phyloP scores from a whole-genome alignment of 768 basidiomycete species.

The Suillus discolor region DNA sequence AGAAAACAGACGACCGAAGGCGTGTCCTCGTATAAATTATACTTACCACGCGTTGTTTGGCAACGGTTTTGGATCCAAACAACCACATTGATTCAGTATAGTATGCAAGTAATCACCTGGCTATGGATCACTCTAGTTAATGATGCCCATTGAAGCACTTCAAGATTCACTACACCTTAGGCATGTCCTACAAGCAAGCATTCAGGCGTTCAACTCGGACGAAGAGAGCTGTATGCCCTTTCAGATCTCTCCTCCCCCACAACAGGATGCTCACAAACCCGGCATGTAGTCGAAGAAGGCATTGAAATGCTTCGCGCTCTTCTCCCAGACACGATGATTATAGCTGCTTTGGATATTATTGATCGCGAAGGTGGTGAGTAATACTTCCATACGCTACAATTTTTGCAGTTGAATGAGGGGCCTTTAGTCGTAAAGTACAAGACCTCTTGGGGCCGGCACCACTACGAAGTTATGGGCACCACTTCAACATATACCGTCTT shows the following conservation, averaged over 20 bases:
- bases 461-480: constrained; percentile 72
- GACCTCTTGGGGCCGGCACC: constrained; percentile 55
- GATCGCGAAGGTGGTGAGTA: constrained; percentile 66
- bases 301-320: constrained; percentile 58
- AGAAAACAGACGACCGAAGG: too few relatives aligned
- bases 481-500: constrained; percentile 63
- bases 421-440: constrained; percentile 60
- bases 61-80: not conserved
- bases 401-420: constrained; percentile 7
- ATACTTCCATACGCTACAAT: not conserved
- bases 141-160: constrained; percentile 3
- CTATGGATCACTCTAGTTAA: not conserved
- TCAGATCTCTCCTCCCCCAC: not conserved
- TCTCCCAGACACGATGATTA: constrained; percentile 62
- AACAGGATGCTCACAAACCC: not conserved
- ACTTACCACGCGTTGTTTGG: not conserved
- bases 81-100: not conserved
- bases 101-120: not conserved
- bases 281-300: constrained; percentile 48
- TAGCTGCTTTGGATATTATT: constrained; percentile 77
- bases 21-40: too few relatives aligned
- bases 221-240: constrained; percentile 33
- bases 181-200: constrained; percentile 33
- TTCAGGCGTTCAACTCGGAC: constrained; percentile 31
- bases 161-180: constrained; percentile 19